Evolutionary conservation across 129 eudicot species (phyloP).

Genomic region (Flaveria trinervia): DNA sequence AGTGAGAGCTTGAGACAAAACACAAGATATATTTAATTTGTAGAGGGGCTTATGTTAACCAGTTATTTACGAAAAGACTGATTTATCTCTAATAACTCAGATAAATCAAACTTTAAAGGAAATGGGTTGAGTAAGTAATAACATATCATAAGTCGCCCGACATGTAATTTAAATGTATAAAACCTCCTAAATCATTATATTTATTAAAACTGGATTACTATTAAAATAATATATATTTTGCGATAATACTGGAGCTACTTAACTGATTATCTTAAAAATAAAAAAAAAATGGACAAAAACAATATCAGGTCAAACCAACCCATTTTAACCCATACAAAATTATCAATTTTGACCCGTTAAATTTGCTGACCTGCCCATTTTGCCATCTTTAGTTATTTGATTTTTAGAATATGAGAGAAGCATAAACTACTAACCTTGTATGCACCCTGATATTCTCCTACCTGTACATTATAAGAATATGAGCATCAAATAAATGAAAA

Average conservation of each 20-base stretch:
- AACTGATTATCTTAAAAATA: not conserved
- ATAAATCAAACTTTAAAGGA: no score
- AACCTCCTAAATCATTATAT: not conserved
- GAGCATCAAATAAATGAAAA: not conserved
- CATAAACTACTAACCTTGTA: constrained; percentile 72
- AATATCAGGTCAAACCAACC: not conserved
- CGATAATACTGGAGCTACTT: not conserved
- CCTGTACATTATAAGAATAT: constrained; percentile 45
- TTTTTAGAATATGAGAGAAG: constrained; percentile 3
- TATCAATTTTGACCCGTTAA: not conserved
- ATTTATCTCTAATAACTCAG: not conserved
- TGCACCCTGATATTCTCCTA: constrained; percentile 99
- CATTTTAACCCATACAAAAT: not conserved
- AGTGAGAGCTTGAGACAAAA: not conserved
- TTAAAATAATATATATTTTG: not conserved
- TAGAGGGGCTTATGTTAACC: not conserved
- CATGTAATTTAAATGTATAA: not conserved
- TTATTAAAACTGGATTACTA: no score
- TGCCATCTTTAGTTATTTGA: not conserved
- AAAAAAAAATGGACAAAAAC: not conserved
- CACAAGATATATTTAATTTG: not conserved
- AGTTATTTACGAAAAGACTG: not conserved
- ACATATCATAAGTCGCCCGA: not conserved
- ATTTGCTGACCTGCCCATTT: not conserved
- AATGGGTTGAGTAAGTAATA: not conserved